A percentile compares a stretch with the other conserved stretches of the same genome.
These are phyloP conservation scores for Pyracantha coccinea DNA, from an alignment of 331 rosid species.

Conservation along the genomic window DNA sequence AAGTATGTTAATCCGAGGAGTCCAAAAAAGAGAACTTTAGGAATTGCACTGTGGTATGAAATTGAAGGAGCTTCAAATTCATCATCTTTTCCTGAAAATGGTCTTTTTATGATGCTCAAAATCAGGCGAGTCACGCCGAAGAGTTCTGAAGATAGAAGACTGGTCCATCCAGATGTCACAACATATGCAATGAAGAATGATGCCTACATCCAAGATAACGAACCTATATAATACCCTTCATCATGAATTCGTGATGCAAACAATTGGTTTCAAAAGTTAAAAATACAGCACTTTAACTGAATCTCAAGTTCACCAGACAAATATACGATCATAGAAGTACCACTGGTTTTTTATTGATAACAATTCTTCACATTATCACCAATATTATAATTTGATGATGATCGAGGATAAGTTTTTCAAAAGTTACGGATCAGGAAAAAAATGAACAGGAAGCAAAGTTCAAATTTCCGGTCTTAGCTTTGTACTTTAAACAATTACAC, in stretches of 20 bases:
- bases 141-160: slow-evolving; percentile 53
- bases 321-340: background rate
- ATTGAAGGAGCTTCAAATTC: slow-evolving; percentile 56
- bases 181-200: slow-evolving; percentile 77
- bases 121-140: slow-evolving; percentile 37
- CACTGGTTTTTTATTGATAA: background rate
- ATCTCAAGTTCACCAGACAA: background rate
- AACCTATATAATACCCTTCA: background rate
- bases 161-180: slow-evolving; percentile 80
- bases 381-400: background rate
- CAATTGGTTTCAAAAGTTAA: background rate
- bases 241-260: background rate
- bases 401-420: background rate
- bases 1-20: slow-evolving; percentile 81
- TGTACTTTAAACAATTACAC: too few species aligned
- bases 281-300: background rate
- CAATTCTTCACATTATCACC: background rate
- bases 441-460: background rate
- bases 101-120: slow-evolving; percentile 27
- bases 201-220: slow-evolving; percentile 42
- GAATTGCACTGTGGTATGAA: slow-evolving; percentile 57
- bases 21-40: slow-evolving; percentile 58
- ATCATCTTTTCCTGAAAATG: slow-evolving; percentile 20
- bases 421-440: background rate
- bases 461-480: too few species aligned